phyloP scores from a whole-genome alignment of 1,284 basidiomycete species.

The Malassezia vespertilionis region DNA sequence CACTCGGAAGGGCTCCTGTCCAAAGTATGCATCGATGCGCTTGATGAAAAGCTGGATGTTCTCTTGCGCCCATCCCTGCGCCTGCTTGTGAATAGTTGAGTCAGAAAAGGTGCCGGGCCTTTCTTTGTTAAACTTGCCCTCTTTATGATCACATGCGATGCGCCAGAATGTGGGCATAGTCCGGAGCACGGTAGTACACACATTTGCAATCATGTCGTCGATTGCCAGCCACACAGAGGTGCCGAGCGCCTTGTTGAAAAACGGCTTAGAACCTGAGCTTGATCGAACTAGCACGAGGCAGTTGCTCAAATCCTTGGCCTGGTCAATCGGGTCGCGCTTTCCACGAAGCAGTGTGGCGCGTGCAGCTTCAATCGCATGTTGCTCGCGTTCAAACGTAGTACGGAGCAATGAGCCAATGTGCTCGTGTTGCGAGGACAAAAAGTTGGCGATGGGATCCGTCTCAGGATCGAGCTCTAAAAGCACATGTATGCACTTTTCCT shows the following conservation, averaged over 20 bases:
- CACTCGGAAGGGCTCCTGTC: slow-evolving; percentile 61
- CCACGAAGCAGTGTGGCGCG: background rate
- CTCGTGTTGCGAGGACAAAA: slow-evolving; percentile 82
- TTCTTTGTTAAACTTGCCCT: slow-evolving; percentile 48
- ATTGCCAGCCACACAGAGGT: slow-evolving; percentile 61
- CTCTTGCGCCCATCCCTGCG: slow-evolving; percentile 78
- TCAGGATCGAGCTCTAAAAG: slow-evolving; percentile 39
- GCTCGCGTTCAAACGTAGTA: slow-evolving; percentile 50
- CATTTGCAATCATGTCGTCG: slow-evolving; percentile 54
- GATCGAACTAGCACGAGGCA: slow-evolving; percentile 36
- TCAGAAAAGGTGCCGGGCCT: background rate
- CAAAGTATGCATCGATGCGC: slow-evolving; percentile 78
- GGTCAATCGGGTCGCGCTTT: slow-evolving; percentile 50
- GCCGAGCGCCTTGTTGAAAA: slow-evolving; percentile 26
- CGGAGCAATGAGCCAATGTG: slow-evolving; percentile 72
- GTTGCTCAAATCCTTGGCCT: slow-evolving; percentile 46
- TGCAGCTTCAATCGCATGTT: background rate
- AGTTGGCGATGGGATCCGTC: slow-evolving; percentile 70
- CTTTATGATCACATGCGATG: slow-evolving; percentile 77
- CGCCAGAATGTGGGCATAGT: slow-evolving; percentile 86
- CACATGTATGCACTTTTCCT: slow-evolving; percentile 88
- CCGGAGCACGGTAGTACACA: slow-evolving; percentile 52
- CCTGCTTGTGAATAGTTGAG: slow-evolving; percentile 60
- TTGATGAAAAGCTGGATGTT: slow-evolving; percentile 78
- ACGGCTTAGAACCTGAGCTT: slow-evolving; percentile 16